Conservation (phyloP, 116 monocot genomes). For the Zostera marina region DNA sequence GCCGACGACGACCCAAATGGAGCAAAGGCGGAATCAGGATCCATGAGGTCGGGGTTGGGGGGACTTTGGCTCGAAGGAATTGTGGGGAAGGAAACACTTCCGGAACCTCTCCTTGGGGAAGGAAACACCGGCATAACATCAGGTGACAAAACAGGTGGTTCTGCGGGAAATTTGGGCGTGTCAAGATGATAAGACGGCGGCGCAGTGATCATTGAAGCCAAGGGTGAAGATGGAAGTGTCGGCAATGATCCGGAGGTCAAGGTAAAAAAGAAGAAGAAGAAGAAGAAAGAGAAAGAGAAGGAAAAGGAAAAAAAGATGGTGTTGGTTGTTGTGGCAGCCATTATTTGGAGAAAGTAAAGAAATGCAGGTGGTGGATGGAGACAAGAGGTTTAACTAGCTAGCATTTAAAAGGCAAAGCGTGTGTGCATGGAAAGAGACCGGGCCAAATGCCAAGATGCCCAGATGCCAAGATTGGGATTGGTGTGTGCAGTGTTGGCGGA, state of each 20-base stretch:
- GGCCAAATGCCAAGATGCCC: no score
- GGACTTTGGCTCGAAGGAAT: neutral
- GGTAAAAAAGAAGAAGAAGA: neutral
- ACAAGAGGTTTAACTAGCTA: no score
- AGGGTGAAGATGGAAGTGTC: neutral
- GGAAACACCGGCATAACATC: constrained; percentile 34
- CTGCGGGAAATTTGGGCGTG: constrained; percentile 9
- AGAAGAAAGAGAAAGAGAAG: neutral
- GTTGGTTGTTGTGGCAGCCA: neutral
- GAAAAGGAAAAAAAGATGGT: neutral
- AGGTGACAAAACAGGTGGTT: constrained; percentile 19
- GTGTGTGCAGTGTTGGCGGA: no score
- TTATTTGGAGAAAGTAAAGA: no score
- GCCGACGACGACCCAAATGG: neutral
- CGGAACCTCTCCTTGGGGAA: constrained; percentile 13
- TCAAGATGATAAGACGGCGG: constrained; percentile 19
- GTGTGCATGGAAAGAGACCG: no score
- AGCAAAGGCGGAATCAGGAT: neutral
- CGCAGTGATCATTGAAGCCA: constrained; percentile 14
- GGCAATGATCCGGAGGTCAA: neutral
- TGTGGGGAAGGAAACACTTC: neutral
- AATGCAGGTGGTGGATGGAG: no score
- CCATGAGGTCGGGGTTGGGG: constrained; percentile 1
- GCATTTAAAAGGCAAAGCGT: no score
- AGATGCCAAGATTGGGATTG: no score